Percentiles rank a stretch among this genome's conserved stretches.
Conservation (phyloP, 305 asterid species). For the Caryopteris hybrid region DNA sequence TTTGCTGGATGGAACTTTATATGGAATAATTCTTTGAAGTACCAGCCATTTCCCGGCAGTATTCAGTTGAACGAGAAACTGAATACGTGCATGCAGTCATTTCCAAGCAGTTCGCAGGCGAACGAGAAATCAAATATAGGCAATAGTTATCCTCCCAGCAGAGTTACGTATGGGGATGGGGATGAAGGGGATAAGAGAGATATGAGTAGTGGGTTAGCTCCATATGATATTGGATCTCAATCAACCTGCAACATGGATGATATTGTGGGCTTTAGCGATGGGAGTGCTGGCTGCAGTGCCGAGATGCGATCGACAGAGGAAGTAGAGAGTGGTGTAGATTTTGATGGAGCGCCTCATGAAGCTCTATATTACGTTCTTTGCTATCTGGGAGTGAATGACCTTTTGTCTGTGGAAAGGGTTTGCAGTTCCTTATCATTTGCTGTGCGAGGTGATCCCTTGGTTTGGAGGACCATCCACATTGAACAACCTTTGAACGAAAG, state of each 20-base stretch:
- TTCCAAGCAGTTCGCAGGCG: constrained; percentile 22
- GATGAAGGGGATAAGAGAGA: constrained; percentile 27
- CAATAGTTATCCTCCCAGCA: neutral
- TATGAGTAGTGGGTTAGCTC: constrained; percentile 22
- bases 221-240: constrained; percentile 19
- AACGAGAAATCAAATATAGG: constrained; percentile 21
- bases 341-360: constrained; percentile 53
- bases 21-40: constrained; percentile 49
- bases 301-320: constrained; percentile 21
- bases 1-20: constrained; percentile 48
- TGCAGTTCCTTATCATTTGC: constrained; percentile 49
- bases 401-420: constrained; percentile 63
- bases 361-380: constrained; percentile 33
- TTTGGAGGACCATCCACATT: constrained; percentile 72
- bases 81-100: constrained; percentile 22
- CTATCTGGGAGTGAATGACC: constrained; percentile 66
- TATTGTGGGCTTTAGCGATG: constrained; percentile 22
- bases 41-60: constrained; percentile 34
- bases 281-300: constrained; percentile 22
- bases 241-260: constrained; percentile 18
- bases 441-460: constrained; percentile 48
- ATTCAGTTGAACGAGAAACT: constrained; percentile 20
- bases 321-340: constrained; percentile 29
- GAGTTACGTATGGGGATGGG: neutral
- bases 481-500: constrained; percentile 60